phyloP scores from a whole-genome alignment of 306 rosid species.

The Crataegus laevigata region DNA sequence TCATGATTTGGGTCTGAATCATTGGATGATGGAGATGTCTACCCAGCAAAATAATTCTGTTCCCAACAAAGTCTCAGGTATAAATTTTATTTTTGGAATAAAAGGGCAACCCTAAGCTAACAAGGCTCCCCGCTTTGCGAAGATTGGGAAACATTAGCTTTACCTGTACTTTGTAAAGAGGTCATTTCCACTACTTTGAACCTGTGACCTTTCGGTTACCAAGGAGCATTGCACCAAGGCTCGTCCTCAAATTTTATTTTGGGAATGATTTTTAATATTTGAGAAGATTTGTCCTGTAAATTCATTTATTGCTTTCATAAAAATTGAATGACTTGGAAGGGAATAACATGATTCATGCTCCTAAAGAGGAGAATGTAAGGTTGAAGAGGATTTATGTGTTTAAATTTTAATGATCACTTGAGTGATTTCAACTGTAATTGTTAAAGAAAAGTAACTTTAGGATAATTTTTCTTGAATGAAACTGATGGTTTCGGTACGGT shows the following conservation, averaged over 20 bases:
- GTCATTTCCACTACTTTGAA: too few species aligned
- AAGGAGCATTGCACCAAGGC: too few species aligned
- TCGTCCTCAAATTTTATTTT: neutral
- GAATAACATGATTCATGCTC: neutral
- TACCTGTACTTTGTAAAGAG: too few species aligned
- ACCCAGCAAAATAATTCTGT: slow-evolving; percentile 32
- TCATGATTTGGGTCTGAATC: slow-evolving; percentile 27
- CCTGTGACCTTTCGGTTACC: too few species aligned
- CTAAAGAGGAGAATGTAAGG: neutral
- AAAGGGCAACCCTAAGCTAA: too few species aligned
- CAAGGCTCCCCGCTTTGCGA: too few species aligned
- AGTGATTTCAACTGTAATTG: neutral
- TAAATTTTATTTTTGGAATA: neutral
- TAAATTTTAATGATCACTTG: neutral
- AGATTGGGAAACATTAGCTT: too few species aligned
- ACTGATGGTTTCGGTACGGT: neutral
- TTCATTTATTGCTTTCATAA: neutral
- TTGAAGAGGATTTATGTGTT: neutral
- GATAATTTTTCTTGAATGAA: neutral
- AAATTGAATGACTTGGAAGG: neutral
- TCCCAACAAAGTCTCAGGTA: slow-evolving; percentile 41
- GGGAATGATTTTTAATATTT: neutral
- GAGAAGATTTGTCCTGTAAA: neutral
- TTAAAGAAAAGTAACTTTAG: neutral
- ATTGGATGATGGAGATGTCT: slow-evolving; percentile 46